phyloP scores from a whole-genome alignment of 2,329 filamentous ascomycete genomes.

The Arthroderma sp. region DNA sequence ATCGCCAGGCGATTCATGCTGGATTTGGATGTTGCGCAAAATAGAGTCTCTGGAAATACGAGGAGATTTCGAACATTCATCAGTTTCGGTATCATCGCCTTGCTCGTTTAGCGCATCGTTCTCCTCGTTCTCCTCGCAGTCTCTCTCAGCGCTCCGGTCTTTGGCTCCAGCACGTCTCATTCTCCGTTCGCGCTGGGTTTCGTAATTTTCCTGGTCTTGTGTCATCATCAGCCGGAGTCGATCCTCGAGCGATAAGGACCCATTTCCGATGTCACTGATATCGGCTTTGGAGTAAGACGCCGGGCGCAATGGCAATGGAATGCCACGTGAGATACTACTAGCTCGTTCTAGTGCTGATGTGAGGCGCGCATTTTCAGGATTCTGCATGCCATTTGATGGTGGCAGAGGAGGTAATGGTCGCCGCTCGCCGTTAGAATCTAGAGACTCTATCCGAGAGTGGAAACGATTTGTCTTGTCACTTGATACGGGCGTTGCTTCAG shows the following conservation, averaged over 20 bases:
- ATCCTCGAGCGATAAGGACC: slow-evolving; percentile 74
- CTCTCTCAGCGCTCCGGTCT: slow-evolving; percentile 26
- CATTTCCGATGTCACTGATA: slow-evolving; percentile 59
- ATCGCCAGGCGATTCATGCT: slow-evolving; percentile 38
- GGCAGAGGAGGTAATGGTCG: slow-evolving; percentile 80
- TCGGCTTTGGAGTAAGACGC: slow-evolving; percentile 61
- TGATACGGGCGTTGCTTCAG: slow-evolving; percentile 40
- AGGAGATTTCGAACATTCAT: slow-evolving; percentile 47
- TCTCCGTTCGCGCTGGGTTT: slow-evolving; percentile 55
- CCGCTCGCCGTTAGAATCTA: slow-evolving; percentile 65
- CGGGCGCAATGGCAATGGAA: slow-evolving; percentile 59
- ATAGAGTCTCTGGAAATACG: slow-evolving; percentile 92
- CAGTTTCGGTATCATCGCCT: slow-evolving; percentile 17
- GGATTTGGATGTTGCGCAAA: slow-evolving; percentile 61
- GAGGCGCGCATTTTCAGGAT: slow-evolving; percentile 42
- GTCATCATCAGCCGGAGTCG: slow-evolving; percentile 80
- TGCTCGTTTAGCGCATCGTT: slow-evolving; percentile 8
- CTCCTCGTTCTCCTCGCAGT: slow-evolving; percentile 10
- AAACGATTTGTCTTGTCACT: slow-evolving; percentile 16
- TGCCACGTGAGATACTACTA: slow-evolving; percentile 50
- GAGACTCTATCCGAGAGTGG: slow-evolving; percentile 55
- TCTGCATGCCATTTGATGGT: slow-evolving; percentile 24
- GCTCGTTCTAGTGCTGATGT: slow-evolving; percentile 61
- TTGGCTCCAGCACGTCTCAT: slow-evolving; percentile 46
- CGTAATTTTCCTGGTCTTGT: slow-evolving; percentile 48